Percentiles rank a stretch among this genome's conserved stretches.
These are phyloP conservation scores for Phytophthora brassicae DNA, from an alignment of 352 stramenopile species.

Conservation along the genomic window DNA sequence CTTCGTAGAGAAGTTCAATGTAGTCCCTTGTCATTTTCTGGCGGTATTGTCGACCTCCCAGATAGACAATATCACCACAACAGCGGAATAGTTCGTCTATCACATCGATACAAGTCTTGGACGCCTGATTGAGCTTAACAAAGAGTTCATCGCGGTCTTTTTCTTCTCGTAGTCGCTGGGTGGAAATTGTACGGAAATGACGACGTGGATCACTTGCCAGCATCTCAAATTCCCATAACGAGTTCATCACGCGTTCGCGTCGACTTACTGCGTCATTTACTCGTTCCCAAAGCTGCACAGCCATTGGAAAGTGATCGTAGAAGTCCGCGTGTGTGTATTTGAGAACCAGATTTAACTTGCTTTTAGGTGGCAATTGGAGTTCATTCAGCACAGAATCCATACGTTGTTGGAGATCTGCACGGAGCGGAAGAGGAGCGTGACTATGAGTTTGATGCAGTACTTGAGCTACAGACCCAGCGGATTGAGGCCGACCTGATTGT, in stretches of 20 bases:
- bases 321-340: slow-evolving; percentile 69
- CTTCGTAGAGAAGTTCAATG: slow-evolving; percentile 66
- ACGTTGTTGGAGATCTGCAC: slow-evolving; percentile 56
- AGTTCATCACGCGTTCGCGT: slow-evolving; percentile 47
- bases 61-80: slow-evolving; percentile 46
- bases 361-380: slow-evolving; percentile 50
- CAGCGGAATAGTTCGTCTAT: slow-evolving; percentile 48
- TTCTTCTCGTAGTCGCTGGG: slow-evolving; percentile 57
- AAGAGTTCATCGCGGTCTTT: slow-evolving; percentile 69
- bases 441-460: slow-evolving; percentile 22
- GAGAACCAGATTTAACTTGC: slow-evolving; percentile 69
- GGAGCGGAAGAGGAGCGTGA: slow-evolving; percentile 48
- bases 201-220: slow-evolving; percentile 68
- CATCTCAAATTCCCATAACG: slow-evolving; percentile 50
- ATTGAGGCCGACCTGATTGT: slow-evolving; percentile 7
- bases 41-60: slow-evolving; percentile 46
- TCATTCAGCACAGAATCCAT: slow-evolving; percentile 58
- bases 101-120: slow-evolving; percentile 45
- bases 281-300: slow-evolving; percentile 68
- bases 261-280: slow-evolving; percentile 39
- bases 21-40: slow-evolving; percentile 84
- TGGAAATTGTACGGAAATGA: slow-evolving; percentile 73
- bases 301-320: slow-evolving; percentile 61
- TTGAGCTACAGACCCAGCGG: background rate
- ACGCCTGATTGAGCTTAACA: slow-evolving; percentile 51